phyloP scores from a whole-genome alignment of 192 early-diverging fungal genomes.

The Coemansia sp. region DNA sequence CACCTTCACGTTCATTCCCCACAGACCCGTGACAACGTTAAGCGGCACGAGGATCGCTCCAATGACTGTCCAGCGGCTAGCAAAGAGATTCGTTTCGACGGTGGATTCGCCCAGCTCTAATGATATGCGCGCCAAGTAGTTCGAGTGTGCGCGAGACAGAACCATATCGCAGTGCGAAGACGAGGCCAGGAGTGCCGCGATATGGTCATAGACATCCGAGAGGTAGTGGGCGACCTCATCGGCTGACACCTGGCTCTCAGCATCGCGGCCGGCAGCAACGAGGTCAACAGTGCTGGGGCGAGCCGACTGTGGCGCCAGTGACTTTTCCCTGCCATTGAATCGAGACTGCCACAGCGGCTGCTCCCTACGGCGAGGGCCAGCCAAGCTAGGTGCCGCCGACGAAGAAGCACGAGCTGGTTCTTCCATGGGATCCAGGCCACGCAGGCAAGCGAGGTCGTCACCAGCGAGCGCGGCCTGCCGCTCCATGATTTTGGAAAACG shows the following conservation, averaged over 20 bases:
- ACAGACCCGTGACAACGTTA: constrained; percentile 79
- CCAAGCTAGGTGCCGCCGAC: neutral
- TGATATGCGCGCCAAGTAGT: constrained; percentile 68
- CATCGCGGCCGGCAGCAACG: neutral
- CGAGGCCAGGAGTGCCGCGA: constrained; percentile 66
- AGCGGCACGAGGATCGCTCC: constrained; percentile 87
- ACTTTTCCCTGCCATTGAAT: constrained; percentile 10
- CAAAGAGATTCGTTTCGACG: constrained; percentile 78
- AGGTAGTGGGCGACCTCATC: constrained; percentile 68
- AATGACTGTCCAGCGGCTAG: constrained; percentile 80
- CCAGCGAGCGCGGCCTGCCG: constrained; percentile 22
- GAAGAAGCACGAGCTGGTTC: neutral
- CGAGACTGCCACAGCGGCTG: constrained; percentile 14
- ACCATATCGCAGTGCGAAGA: constrained; percentile 70
- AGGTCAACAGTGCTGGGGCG: constrained; percentile 26
- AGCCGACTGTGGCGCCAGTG: constrained; percentile 12
- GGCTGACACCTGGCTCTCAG: constrained; percentile 8
- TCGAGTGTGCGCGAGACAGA: constrained; percentile 67
- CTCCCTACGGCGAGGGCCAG: constrained; percentile 5
- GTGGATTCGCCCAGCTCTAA: constrained; percentile 66
- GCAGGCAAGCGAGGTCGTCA: constrained; percentile 3
- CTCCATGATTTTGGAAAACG: constrained; percentile 65
- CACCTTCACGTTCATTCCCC: constrained; percentile 58
- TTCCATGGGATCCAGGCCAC: neutral
- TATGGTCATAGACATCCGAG: constrained; percentile 77